Evolutionary conservation across 345 rosid genomes (phyloP).

Genomic region (Populus pruinosa): DNA sequence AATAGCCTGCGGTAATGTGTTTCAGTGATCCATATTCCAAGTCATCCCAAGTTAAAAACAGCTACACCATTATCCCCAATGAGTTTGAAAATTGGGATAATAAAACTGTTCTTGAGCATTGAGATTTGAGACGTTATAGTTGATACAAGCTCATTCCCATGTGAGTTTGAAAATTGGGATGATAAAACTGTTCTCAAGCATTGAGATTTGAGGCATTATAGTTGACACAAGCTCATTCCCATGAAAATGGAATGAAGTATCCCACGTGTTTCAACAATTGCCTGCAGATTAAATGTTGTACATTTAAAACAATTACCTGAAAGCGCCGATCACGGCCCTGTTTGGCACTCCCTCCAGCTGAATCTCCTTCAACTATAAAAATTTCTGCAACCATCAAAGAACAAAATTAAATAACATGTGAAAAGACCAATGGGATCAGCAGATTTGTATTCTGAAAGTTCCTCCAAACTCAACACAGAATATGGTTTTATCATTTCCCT

Average conservation of each 20-base stretch:
- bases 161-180: background rate
- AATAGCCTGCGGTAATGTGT: conserved; percentile 64
- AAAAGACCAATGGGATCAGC: conserved; percentile 1
- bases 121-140: background rate
- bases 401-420: background rate
- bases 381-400: conserved; percentile 54
- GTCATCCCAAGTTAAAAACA: background rate
- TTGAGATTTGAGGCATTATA: background rate
- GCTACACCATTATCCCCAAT: background rate
- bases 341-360: conserved; percentile 99
- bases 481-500: background rate
- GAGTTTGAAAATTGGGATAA: background rate
- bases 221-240: background rate
- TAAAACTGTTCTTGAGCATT: background rate
- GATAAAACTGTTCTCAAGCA: background rate
- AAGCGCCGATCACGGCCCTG: conserved; percentile 98
- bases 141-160: conserved; percentile 1
- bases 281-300: background rate
- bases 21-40: background rate
- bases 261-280: conserved; percentile 4
- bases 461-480: background rate
- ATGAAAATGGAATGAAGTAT: background rate
- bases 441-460: background rate
- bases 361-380: conserved; percentile 97
- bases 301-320: conserved; percentile 54